phyloP scores from a whole-genome alignment of 164 flowering plant genomes.

The Dillenia turbinata region DNA sequence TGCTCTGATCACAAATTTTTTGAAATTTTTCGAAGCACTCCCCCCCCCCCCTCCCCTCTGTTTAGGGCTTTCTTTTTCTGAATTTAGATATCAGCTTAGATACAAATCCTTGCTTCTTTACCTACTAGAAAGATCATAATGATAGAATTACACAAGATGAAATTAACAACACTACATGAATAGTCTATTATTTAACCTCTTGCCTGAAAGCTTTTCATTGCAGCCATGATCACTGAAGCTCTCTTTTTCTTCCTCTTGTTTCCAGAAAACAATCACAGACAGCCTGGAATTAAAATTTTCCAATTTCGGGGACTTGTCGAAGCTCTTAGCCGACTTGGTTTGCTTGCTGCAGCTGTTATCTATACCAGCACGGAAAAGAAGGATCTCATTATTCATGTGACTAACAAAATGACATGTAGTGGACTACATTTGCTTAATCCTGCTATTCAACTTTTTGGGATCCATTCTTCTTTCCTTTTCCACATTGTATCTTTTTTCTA shows the following conservation, averaged over 20 bases:
- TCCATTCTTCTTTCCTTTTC: conserved; percentile 5
- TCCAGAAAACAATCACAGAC: conserved; percentile 16
- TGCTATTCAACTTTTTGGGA: conserved; percentile 3
- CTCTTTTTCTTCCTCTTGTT: conserved; percentile 20
- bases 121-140: not conserved
- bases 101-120: conserved; percentile 19
- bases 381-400: not conserved
- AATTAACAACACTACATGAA: not conserved
- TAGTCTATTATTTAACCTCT: not conserved
- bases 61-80: not conserved
- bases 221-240: conserved; percentile 16
- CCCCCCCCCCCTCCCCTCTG: not conserved
- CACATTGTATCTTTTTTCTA: too few relatives aligned
- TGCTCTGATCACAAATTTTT: too few relatives aligned
- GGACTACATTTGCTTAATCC: conserved; percentile 2
- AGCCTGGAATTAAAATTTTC: conserved; percentile 26
- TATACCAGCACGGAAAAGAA: conserved; percentile 6
- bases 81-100: conserved; percentile 18
- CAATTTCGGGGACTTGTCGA: conserved; percentile 27
- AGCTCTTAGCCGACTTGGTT: conserved; percentile 13
- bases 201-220: conserved; percentile 29
- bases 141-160: not conserved
- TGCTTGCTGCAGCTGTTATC: conserved; percentile 17
- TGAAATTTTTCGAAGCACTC: not conserved
- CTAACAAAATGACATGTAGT: not conserved